Base-by-base conservation (phyloP, 2,329 filamentous ascomycete genomes). In the Magnaporthiopsis incrustans region DNA sequence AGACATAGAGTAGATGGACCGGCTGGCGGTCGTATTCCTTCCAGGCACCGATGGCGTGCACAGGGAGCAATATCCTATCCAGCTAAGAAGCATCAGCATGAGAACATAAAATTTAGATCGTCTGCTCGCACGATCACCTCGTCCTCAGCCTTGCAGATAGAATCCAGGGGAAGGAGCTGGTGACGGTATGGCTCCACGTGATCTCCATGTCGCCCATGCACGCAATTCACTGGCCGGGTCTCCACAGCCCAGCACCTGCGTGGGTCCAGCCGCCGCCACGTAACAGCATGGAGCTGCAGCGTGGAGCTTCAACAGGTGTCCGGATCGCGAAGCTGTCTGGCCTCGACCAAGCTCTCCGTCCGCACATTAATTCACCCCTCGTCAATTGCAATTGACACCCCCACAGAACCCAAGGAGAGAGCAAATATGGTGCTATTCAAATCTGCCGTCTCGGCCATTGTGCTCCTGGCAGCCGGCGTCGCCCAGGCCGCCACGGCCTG, bases 401-500 rank as follows among this genome's bases (percentile, higher is more conserved):
- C 26, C 57, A 58, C 57, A 63, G 25, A 30, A 57, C 63, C 60
- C 2, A 58, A 63, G 44, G 44, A 53, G 7, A 53, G 44, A 53
- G 44, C 44, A 63, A 66, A 61, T 22, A 82, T 82, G 79, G 77
- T 76, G 67, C 73, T 81, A 68, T 71, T 77, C 62, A 70, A 70
- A 65, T 76, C 76, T 32, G 67, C 78, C 64, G 70, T 74, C n/a
- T 73, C 78, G 26, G 73, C 77, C 57, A 71, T 79, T 22, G 69
- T 80, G 68, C 74, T 85, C 58, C 75, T 82, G 67, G 78, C 83
- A 65, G 78, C 80, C 61, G 79, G 81, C 65, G 78, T 77, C 67
- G 81, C 77, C 63, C 78, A 79, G 68, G 83, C 83, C 44, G 80
- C 82, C 64, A 80, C 82, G 35, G 83, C 84, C 27, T 94, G 90